Evolutionary conservation across 1,139 yeast species (phyloP).

Genomic region (Magnusiomyces fungicola): DNA sequence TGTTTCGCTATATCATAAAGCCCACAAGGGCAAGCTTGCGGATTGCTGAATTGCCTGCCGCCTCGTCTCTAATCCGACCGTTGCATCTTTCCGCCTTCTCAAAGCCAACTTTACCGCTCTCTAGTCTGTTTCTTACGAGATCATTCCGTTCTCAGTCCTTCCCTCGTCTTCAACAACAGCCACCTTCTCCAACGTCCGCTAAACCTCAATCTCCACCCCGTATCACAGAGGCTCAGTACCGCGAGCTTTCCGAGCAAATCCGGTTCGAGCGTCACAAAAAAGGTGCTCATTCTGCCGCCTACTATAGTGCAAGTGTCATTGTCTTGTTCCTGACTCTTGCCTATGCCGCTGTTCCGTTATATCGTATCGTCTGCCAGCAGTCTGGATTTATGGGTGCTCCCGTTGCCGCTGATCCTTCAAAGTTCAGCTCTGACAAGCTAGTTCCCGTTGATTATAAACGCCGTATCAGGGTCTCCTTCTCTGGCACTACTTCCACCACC

Average conservation of each 20-base stretch:
- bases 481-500: constrained; percentile 85
- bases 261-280: constrained; percentile 30
- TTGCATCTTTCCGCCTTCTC: too few species aligned
- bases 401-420: constrained; percentile 62
- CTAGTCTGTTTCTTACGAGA: too few species aligned
- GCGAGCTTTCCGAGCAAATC: constrained; percentile 27
- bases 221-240: constrained; percentile 14
- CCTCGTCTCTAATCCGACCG: too few species aligned
- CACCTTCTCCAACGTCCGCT: too few species aligned
- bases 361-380: constrained; percentile 85
- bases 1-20: too few species aligned
- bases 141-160: too few species aligned
- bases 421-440: constrained; percentile 80
- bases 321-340: constrained; percentile 71
- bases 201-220: constrained; percentile 1
- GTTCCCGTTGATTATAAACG: constrained; percentile 83
- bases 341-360: constrained; percentile 89
- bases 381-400: constrained; percentile 98
- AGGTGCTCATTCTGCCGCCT: constrained; percentile 47
- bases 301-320: constrained; percentile 66
- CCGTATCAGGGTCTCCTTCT: constrained; percentile 73
- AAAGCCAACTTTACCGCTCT: too few species aligned
- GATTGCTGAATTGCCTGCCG: too few species aligned
- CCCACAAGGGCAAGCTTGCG: too few species aligned
- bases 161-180: too few species aligned